Conservation (phyloP, 495 filamentous ascomycete genomes). For the Lentithecium fluviatile region DNA sequence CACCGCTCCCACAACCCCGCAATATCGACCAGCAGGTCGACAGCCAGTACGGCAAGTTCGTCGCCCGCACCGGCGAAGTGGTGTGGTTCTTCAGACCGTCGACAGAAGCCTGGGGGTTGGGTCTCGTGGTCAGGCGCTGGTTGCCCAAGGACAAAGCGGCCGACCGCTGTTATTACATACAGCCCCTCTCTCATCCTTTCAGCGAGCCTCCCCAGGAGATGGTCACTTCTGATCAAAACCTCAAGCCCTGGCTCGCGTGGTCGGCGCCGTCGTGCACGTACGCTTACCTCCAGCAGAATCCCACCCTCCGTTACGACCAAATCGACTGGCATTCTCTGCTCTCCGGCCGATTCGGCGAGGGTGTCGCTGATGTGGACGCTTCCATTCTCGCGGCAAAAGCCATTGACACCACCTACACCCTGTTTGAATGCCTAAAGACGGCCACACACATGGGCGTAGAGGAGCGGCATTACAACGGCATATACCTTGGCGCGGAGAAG, state of each 20-base stretch:
- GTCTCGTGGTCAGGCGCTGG: conserved; percentile 48
- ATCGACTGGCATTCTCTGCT: conserved; percentile 53
- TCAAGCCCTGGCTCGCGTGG: conserved; percentile 66
- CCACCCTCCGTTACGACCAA: conserved; percentile 47
- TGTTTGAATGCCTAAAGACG: conserved; percentile 50
- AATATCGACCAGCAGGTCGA: conserved; percentile 49
- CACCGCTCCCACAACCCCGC: conserved; percentile 43
- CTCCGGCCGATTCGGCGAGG: conserved; percentile 45
- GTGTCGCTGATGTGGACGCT: conserved; percentile 57
- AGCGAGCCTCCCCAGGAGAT: conserved; percentile 40
- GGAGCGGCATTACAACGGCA: conserved; percentile 53
- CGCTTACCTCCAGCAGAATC: conserved; percentile 36
- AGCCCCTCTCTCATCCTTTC: conserved; percentile 55
- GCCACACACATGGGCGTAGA: conserved; percentile 40
- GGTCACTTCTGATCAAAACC: conserved; percentile 42
- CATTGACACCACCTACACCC: conserved; percentile 57
- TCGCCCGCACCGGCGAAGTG: conserved; percentile 59
- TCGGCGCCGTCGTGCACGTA: conserved; percentile 50
- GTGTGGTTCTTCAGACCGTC: conserved; percentile 50
- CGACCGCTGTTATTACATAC: conserved; percentile 48
- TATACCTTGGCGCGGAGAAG: conserved; percentile 63
- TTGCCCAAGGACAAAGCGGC: conserved; percentile 35
- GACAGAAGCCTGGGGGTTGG: conserved; percentile 56
- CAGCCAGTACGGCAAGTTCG: conserved; percentile 47
- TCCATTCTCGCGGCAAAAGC: conserved; percentile 60